Percentiles rank a stretch among this genome's conserved stretches.
phyloP scores from a whole-genome alignment of 768 basidiomycete species.

The Agrocybe chaxingu region DNA sequence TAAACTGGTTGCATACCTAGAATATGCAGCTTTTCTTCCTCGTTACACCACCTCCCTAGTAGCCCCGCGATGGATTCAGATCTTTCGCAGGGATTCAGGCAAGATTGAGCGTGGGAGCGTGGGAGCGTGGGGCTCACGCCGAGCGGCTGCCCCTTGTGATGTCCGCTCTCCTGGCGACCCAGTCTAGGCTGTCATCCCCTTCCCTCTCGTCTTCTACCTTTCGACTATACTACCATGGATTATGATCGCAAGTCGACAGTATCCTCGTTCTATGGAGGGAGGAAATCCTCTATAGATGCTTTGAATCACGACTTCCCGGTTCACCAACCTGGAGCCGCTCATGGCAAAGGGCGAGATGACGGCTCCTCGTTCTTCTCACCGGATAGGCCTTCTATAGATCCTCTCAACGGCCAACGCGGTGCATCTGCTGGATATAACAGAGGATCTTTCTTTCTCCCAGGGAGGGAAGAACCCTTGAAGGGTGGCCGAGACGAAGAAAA shows the following conservation, averaged over 20 bases:
- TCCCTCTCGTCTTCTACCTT: not conserved
- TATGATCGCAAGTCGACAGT: constrained; percentile 75
- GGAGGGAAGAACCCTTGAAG: constrained; percentile 74
- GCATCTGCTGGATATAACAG: constrained; percentile 71
- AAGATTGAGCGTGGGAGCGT: too few relatives aligned
- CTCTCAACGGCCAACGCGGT: constrained; percentile 33
- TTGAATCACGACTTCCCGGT: constrained; percentile 53
- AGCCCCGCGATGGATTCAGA: too few relatives aligned
- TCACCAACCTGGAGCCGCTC: constrained; percentile 18
- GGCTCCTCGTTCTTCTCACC: constrained; percentile 68
- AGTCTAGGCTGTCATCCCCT: not conserved
- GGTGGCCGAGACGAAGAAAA: constrained; percentile 75
- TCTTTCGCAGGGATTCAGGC: too few relatives aligned
- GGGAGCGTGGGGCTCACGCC: too few relatives aligned
- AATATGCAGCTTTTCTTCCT: too few relatives aligned
- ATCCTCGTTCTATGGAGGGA: constrained; percentile 75
- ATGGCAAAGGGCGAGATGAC: constrained; percentile 52
- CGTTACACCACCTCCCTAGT: too few relatives aligned
- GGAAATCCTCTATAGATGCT: constrained; percentile 58
- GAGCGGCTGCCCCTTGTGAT: too few relatives aligned
- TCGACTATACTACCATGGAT: constrained; percentile 46
- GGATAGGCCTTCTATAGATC: constrained; percentile 46
- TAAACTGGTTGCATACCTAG: too few relatives aligned
- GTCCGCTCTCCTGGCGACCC: not conserved
- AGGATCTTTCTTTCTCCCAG: constrained; percentile 63